phyloP scores from a whole-genome alignment of 2,329 filamentous ascomycete species.

The Alternaria brassicicola region DNA sequence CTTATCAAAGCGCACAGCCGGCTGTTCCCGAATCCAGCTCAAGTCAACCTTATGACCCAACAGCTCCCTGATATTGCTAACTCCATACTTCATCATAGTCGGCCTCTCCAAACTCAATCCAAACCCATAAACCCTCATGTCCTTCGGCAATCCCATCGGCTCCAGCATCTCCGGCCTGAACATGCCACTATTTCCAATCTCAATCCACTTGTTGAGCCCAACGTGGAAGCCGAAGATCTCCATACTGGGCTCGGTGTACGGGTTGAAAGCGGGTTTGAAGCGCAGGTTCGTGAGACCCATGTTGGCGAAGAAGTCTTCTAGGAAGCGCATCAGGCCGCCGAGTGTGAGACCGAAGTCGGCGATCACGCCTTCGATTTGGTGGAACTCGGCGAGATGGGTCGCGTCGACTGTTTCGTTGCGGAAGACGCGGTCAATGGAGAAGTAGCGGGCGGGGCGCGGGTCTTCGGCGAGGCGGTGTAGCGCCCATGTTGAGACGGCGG shows the following conservation, averaged over 20 bases:
- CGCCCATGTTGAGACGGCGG: conserved; percentile 87
- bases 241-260: conserved; percentile 77
- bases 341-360: conserved; percentile 93
- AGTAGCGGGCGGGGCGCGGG: conserved; percentile 89
- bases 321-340: conserved; percentile 90
- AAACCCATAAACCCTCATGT: conserved; percentile 93
- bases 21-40: conserved; percentile 88
- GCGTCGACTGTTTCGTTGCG: conserved; percentile 96
- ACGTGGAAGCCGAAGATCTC: conserved; percentile 97
- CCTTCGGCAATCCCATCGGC: conserved; percentile 88
- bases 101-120: conserved; percentile 90
- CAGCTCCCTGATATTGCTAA: conserved; percentile 86
- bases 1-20: conserved; percentile 88
- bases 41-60: conserved; percentile 95
- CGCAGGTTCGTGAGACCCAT: conserved; percentile 87
- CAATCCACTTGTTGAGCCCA: conserved; percentile 69
- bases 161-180: conserved; percentile 98
- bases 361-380: conserved; percentile 98
- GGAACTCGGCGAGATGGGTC: conserved; percentile 96
- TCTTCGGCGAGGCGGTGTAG: conserved; percentile 85
- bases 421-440: conserved; percentile 98
- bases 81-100: conserved; percentile 91
- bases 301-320: conserved; percentile 94
- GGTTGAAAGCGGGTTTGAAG: conserved; percentile 98
- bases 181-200: conserved; percentile 98